Evolutionary conservation across 164 flowering plant species (phyloP), one percentile per base, ranked within the genome.

Genomic region (Saururus chinensis): DNA sequence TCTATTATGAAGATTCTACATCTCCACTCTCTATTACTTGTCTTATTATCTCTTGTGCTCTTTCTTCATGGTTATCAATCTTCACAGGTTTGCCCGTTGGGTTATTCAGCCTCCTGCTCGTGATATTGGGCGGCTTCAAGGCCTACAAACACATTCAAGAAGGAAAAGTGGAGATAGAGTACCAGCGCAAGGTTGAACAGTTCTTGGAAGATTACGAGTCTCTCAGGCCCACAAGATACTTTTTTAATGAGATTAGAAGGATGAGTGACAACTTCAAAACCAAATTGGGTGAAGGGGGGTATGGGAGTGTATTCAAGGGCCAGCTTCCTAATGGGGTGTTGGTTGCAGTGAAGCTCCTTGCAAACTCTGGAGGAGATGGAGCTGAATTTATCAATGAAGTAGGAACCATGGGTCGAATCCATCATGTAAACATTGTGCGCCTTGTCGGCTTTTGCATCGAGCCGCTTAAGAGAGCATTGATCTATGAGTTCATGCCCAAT

Each of bases 281-380:
- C 5, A 77, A 74, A 66, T 40, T 79, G 22, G 80, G 82, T 1
- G 53, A 74, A 73, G 85, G 81, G 57, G 83, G 76, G 1, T 23
- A 55, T 16, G 58, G 58, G 1, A 55, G 58, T 30, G 58, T 55
- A 8, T 55, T 55, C 58, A 55, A 24, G 66, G 41, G 0, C 63
- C 63, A 14, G 66, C 66, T 40, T 62, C 68, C 45, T 59, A 41
- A 37, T 52, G 66, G 41, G 59, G 61, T 12, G 37, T 59, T 42
- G 41, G 65, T 16, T 59, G 64, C 1, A 55, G 40, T 4, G 13
- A 26, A 17, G 20, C 56, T 20, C 60, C 56, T 35, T 35, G 10
- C 4, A 9, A n/a, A n/a, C 13, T 58, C 48, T 1, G 30, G 1
- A n/a, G 10, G n/a, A 66, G 67, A 52, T 71, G 35, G 54, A 61